Evolutionary conservation across 768 basidiomycete species (phyloP), one percentile per base, ranked within the genome.

Genomic region (Pleurotus cornucopiae): DNA sequence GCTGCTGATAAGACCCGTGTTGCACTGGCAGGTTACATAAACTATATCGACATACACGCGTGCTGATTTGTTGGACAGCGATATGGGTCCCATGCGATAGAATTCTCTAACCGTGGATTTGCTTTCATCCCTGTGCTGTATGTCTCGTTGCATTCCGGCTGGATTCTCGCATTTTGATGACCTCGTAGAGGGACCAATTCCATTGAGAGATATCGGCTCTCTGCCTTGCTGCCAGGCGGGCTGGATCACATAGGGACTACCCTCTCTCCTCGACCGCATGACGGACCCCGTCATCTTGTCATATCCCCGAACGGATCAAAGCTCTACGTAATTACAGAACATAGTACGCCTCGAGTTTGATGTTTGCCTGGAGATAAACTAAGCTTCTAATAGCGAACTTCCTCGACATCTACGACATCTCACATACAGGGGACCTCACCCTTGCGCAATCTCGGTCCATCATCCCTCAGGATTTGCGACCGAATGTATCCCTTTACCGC

Each of bases 251-350:
- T 82, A 9, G 67, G 69, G 7, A 73, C 76, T 3, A 68, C 69
- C 12, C 60, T 62, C 1, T 79, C 78, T 9, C 78, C 78, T 0
- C 68, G 76, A 21, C 65, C 68, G 0, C 69, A 75, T 23, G 79
- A 82, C 54, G 81, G 79, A 1, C 79, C 81, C 2, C 69, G 80
- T 14, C 80, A 83, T 64, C 67, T 82, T 57, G 80, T 78, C 58
- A 61, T 82, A 1, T 79, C 80, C 58, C 79, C 80, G 0, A 79
- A 80, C 57, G 80, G 80, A 0, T 73, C 70, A 46, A 59, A 81
- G 0, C 62, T 83, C 6, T 83, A 83, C 58, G 76, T 71, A 55
- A 73, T 82, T 11, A 79, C 80, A 3, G 81, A 83, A 58, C 80
- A 83, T 46, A 72, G 78, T 79, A 57, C 56, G 30, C 30, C 30